Evolutionary conservation across 371 early-diverging fungal species (phyloP), one percentile per base, ranked within the genome.

Genomic region (Apophysomyces trapeziformis): DNA sequence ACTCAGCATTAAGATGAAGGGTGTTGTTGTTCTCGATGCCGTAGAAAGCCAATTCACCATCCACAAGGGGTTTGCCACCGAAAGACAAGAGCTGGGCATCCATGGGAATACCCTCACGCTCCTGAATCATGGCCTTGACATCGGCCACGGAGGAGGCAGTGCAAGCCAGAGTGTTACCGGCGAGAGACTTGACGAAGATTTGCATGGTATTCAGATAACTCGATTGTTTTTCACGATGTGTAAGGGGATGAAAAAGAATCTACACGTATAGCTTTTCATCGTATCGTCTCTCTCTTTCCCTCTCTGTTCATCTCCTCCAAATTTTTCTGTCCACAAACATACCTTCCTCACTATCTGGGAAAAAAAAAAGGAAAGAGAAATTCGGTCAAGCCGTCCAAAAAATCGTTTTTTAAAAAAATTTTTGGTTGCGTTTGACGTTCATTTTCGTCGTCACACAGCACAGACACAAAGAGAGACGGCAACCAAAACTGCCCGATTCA

Each of bases 51-150:
- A 94, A 85, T 66, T 91, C 92, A 70, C 89, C 87, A 50, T 90
- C 93, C 66, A 90, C 89, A 63, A 97, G 88, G 77, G 95, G 91
- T 89, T 95, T 96, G 68, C 95, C 96, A 66, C 91, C 93, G 79
- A 94, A 96, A 74, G 95, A 95, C 69, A 95, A 88, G 79, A 93
- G 92, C 84, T 96, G 96, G 82, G 93, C 89, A 81, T 92, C 94
- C 63, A 93, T 93, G 63, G 95, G 92, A 72, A 97, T 93, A 76
- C 89, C 92, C 84, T 96, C 96, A 83, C 95, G 95, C 77, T 89
- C 92, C 78, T 94, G 91, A 74, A 95, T 93, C 86, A 92, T 91
- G 69, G 87, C 80, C 89, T 93, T 95, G 84, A 95, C 92, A 78
- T 85, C 87, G 79, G 85, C 87, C 80, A 95, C 92, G 67, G 92